Percentiles rank a stretch among this genome's conserved stretches.
These are phyloP conservation scores for Fusarium nisikadoi DNA, from an alignment of 2,329 filamentous ascomycete species.

Conservation along the genomic window DNA sequence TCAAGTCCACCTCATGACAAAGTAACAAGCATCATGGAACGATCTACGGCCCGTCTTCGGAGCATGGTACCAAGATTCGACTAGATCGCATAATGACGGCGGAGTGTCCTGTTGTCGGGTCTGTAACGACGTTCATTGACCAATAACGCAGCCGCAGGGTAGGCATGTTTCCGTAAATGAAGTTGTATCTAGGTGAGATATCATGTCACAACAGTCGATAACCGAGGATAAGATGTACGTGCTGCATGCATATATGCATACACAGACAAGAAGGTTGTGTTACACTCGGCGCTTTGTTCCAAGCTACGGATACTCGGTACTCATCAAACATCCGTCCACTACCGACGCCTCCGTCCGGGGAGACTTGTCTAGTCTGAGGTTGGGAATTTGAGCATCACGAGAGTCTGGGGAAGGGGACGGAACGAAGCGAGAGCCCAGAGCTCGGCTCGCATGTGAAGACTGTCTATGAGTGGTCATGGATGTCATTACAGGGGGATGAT, in stretches of 20 bases:
- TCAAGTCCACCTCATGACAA: slow-evolving; percentile 5
- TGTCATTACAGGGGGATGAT: not conserved
- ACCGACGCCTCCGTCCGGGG: slow-evolving; percentile 2
- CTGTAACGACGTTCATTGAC: not conserved
- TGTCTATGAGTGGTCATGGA: not conserved
- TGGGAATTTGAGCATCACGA: slow-evolving; percentile 3
- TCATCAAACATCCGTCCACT: slow-evolving; percentile 29
- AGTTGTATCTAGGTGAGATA: not conserved
- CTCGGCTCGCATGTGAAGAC: slow-evolving; percentile 25
- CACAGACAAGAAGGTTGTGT: slow-evolving; percentile 1
- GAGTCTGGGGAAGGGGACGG: slow-evolving; percentile 11
- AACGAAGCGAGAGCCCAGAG: slow-evolving; percentile 1
- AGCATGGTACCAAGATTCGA: slow-evolving; percentile 23
- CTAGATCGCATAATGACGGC: slow-evolving; percentile 12
- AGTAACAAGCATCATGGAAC: not conserved
- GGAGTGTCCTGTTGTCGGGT: slow-evolving; percentile 21
- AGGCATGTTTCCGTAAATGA: not conserved
- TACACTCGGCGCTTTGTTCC: slow-evolving; percentile 22
- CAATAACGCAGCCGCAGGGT: slow-evolving; percentile 12
- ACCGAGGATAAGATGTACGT: not conserved
- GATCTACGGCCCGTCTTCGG: slow-evolving; percentile 37
- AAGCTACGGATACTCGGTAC: slow-evolving; percentile 4
- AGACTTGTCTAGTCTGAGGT: slow-evolving; percentile 8
- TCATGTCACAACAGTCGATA: slow-evolving; percentile 16
- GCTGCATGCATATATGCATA: not conserved